Base-by-base conservation (phyloP, 2,329 filamentous ascomycete genomes). In the Pseudogymnoascus sp. region DNA sequence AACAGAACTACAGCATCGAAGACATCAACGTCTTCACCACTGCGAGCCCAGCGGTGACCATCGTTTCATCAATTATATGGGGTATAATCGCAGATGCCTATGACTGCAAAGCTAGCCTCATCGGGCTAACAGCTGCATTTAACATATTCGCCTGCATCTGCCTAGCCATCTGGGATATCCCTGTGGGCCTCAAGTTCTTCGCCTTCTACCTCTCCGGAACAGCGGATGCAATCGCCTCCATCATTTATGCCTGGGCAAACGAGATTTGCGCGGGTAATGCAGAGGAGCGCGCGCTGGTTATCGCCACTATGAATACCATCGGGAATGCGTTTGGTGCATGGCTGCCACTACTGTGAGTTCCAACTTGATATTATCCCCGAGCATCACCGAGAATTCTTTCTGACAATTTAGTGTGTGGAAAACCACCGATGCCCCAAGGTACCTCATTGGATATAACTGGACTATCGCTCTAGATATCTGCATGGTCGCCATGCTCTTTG, bases 221-320 rank as follows among this genome's bases (percentile, higher is more conserved):
- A 40, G 71, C 69, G 2, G 71, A 70, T 38, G 73, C 72, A 67
- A 71, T 72, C 1, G 72, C 72, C 0, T 72, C 72, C 9, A 73
- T 74, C 13, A 65, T 64, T 15, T 74, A 74, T 65, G 73, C 73
- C 4, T 74, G 71, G 72, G 65, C 73, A 35, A 74, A 74, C 63
- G 69, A 67, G 5, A 73, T 71, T 5, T 69, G 73, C 6, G 71
- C 71, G 21, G 71, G 71, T 35, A 73, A 73, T 57, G 71, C 73
- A 21, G 72, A 72, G 15, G 72, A 74, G 63, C 68, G 73, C 9
- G 72, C 72, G 0, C 65, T 74, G 13, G 70, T 74, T 59, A 73
- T 74, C 26, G 72, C 69, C 47, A 75, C 62, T 26, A 76, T 71
- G 75, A 75, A 71, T 70, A 76, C 74, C 0, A 63, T 76, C 17